Evolutionary conservation across 306 rosid genomes (phyloP), one percentile per base, ranked within the genome.

Genomic region (Malus asiatica): DNA sequence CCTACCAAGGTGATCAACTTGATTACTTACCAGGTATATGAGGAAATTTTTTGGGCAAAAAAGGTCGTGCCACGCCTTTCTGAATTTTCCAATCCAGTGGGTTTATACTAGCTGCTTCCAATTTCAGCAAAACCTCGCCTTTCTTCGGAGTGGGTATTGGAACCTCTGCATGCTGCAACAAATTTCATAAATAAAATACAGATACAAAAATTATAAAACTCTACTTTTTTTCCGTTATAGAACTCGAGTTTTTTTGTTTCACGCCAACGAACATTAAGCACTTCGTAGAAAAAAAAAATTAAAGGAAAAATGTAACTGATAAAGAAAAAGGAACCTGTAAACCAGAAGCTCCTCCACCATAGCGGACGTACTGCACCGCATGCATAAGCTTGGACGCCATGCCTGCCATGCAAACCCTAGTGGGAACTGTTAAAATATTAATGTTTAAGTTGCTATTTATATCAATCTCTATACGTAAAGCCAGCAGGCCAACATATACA

Each of bases 11-110:
- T 10, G 48, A 53, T 73, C 71, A 80, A 45, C 18, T 42, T 42
- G 45, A 59, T 68, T 72, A 27, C 29, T 42, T 89, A 89, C 97
- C 83, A 4, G 97, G 98, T 71, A 87, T 87, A 46, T 82, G 69
- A 66, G 98, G 97, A 73, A 91, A 91, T 57, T 79, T 87, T 55
- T 63, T 73, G 52, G 98, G 98, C 10, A 84, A 65, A 78, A 93
- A 3, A 12, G 91, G 97, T 73, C 97, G 33, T 60, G 82, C 0
- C 77, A 76, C 61, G 69, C 97, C 90, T 76, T 85, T 93, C 79
- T 93, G 97, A 71, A 93, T 77, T 84, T 85, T 89, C 91, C 92
- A 91, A 83, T 91, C 97, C 75, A 87, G 66, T 32, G 97, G 96
- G 76, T 93, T 91, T 30, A 93, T 53, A 76, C 89, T 80, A 63